phyloP scores from a whole-genome alignment of 192 early-diverging fungal genomes.

The Coemansia sp. region DNA sequence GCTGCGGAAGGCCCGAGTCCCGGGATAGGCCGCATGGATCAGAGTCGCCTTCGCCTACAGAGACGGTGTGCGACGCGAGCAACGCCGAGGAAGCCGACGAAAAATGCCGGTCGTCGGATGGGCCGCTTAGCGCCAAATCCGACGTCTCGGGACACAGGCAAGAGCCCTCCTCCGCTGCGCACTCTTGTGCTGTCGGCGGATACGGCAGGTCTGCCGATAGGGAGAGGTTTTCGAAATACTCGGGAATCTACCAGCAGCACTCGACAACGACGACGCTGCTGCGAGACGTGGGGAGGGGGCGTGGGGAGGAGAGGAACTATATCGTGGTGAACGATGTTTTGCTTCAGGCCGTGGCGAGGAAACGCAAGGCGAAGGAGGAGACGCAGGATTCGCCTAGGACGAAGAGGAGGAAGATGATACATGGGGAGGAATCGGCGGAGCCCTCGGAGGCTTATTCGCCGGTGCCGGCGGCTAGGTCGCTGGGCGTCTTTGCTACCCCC shows the following conservation, averaged over 20 bases:
- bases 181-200: background rate
- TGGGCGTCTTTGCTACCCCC: background rate
- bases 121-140: background rate
- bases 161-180: background rate
- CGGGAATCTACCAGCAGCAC: background rate
- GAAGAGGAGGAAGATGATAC: conserved; percentile 47
- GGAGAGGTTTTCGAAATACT: background rate
- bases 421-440: background rate
- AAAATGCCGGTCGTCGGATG: too few relatives aligned
- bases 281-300: background rate
- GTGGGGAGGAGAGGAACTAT: background rate
- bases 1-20: too few relatives aligned
- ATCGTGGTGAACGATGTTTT: background rate
- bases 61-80: background rate
- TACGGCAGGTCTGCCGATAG: background rate
- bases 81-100: background rate
- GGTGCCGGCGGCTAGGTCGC: background rate
- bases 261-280: background rate
- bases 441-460: background rate
- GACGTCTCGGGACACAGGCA: background rate
- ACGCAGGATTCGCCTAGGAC: conserved; percentile 34
- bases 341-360: conserved; percentile 1
- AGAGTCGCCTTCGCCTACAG: background rate
- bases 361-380: conserved; percentile 35
- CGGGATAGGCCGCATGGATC: background rate